Percentiles rank a stretch among this genome's conserved stretches.
Evolutionary conservation across 1,284 basidiomycete species (phyloP).

Genomic region (Sporisorium iseilematis-ciliati): DNA sequence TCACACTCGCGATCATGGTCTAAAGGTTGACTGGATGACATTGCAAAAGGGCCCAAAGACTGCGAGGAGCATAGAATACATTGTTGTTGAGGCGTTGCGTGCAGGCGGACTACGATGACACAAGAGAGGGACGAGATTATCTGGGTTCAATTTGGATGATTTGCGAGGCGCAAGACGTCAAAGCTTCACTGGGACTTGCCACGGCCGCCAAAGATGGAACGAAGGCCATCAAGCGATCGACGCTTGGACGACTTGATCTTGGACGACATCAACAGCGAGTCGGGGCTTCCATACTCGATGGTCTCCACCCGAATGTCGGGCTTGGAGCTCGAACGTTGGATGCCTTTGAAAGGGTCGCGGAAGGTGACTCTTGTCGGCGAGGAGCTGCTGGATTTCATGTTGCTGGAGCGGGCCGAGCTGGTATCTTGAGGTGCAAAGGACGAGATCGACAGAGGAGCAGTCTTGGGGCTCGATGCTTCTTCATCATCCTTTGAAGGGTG

Average conservation of each 20-base stretch:
- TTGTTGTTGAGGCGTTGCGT: not conserved
- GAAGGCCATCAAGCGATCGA: constrained; percentile 25
- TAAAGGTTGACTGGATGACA: not conserved
- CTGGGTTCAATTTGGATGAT: not conserved
- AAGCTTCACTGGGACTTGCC: constrained; percentile 24
- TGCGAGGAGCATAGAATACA: constrained; percentile 3
- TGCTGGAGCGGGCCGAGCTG: not conserved
- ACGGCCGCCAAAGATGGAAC: constrained; percentile 26
- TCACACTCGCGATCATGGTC: not conserved
- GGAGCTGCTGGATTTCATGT: not conserved
- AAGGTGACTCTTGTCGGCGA: constrained; percentile 19
- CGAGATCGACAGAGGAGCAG: not conserved
- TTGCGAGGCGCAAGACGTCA: not conserved
- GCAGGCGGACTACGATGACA: not conserved
- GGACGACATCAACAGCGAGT: constrained; percentile 9
- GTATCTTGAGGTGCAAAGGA: not conserved
- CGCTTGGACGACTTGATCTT: constrained; percentile 15
- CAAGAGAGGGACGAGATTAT: not conserved
- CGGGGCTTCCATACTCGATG: constrained; percentile 25
- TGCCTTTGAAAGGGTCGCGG: constrained; percentile 27
- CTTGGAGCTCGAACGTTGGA: constrained; percentile 3
- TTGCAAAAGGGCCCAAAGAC: not conserved
- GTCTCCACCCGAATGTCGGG: constrained; percentile 14
- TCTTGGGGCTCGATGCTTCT: constrained; percentile 4
- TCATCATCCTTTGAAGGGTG: not conserved